Conservation (phyloP, 2,329 filamentous ascomycete genomes). For the Falciphora oryzae region DNA sequence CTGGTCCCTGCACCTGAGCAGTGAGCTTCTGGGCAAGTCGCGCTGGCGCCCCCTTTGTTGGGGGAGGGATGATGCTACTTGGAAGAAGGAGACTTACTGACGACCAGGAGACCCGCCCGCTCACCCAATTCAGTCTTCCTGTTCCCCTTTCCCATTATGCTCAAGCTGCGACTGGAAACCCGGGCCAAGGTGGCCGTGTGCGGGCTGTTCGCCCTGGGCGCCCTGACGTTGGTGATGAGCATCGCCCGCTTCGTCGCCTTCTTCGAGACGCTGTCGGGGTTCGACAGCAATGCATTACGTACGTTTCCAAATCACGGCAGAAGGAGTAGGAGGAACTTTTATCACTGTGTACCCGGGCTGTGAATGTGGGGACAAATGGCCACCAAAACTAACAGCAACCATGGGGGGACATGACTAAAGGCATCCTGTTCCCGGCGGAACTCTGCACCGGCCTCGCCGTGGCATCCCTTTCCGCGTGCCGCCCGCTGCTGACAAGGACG, state of each 20-base stretch:
- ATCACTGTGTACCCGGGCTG: neutral
- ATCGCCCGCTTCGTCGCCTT: neutral
- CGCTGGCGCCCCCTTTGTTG: too few species aligned
- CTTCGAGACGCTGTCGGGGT: neutral
- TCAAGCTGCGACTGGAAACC: neutral
- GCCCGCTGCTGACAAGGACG: conserved; percentile 1
- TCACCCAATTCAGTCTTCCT: conserved; percentile 4
- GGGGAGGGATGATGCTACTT: too few species aligned
- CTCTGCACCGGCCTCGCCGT: neutral
- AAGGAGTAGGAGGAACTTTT: neutral
- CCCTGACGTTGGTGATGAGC: neutral
- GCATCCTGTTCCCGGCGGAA: neutral
- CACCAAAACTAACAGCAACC: too few species aligned
- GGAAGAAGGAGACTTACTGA: too few species aligned
- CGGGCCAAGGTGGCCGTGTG: neutral
- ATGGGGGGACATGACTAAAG: too few species aligned
- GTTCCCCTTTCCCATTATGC: conserved; percentile 3
- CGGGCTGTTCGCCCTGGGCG: neutral
- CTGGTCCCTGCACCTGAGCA: too few species aligned
- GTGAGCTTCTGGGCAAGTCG: too few species aligned
- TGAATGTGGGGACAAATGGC: neutral
- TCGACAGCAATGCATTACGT: neutral
- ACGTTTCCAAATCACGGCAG: neutral
- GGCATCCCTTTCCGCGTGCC: neutral
- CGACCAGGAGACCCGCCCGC: too few species aligned